Percentiles rank a stretch among this genome's conserved stretches.
Conservation (phyloP, 1,139 yeast species). For the Yamadazyma oceani region DNA sequence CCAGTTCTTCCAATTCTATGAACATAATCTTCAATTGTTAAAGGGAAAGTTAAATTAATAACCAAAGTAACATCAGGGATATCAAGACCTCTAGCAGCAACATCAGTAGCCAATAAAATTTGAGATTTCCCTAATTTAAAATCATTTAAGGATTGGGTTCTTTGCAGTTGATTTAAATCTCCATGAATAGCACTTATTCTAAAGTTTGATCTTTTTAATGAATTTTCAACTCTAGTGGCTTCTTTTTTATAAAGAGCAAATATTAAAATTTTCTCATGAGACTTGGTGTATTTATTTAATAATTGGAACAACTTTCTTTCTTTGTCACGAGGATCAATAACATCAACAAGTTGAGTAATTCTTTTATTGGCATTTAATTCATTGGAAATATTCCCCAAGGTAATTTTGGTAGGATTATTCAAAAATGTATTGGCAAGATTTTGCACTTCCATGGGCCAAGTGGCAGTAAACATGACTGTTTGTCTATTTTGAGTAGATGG, state of each 20-base stretch:
- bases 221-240: constrained; percentile 85
- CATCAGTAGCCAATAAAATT: constrained; percentile 92
- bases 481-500: constrained; percentile 48
- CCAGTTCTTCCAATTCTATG: constrained; percentile 99
- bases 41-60: constrained; percentile 93
- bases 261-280: constrained; percentile 78
- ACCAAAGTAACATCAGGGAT: constrained; percentile 97
- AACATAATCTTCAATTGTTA: constrained; percentile 96
- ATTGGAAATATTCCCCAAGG: constrained; percentile 87
- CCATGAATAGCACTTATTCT: constrained; percentile 94
- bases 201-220: constrained; percentile 71
- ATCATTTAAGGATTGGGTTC: constrained; percentile 81
- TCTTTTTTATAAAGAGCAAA: constrained; percentile 96
- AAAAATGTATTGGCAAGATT: constrained; percentile 87
- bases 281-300: constrained; percentile 66
- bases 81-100: constrained; percentile 98
- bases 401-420: constrained; percentile 80
- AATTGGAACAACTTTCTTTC: constrained; percentile 74
- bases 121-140: constrained; percentile 81
- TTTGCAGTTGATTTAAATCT: constrained; percentile 87
- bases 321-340: constrained; percentile 78
- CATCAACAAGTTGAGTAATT: constrained; percentile 92
- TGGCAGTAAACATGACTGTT: constrained; percentile 87
- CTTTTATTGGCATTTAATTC: constrained; percentile 93
- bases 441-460: constrained; percentile 92